A percentile compares a stretch with the other conserved stretches of the same genome.
Evolutionary conservation across 139 green algal genomes (phyloP).

Genomic region (Zygnema circumcarinatum): DNA sequence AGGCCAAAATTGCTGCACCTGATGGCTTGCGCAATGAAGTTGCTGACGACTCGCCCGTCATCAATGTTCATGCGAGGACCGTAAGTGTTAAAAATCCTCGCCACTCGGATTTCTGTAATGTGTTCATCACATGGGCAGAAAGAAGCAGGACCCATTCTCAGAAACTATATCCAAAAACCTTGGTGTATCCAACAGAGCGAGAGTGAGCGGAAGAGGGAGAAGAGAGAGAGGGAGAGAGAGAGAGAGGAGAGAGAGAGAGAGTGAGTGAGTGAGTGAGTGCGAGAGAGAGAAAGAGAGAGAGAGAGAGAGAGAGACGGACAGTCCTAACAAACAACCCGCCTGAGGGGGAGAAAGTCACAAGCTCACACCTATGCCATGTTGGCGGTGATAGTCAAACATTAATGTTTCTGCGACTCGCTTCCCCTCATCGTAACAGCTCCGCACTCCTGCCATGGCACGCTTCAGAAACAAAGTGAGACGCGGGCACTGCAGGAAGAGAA

Average conservation of each 20-base stretch:
- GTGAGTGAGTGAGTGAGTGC: not conserved
- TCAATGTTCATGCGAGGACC: slow-evolving; percentile 97
- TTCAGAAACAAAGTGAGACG: not conserved
- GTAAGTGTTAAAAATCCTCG: slow-evolving; percentile 99
- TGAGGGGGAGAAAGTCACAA: no score
- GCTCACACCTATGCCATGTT: slow-evolving; percentile 55
- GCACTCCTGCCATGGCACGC: slow-evolving; percentile 77
- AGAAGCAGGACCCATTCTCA: no score
- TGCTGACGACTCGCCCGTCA: slow-evolving; percentile 96
- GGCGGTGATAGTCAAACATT: slow-evolving; percentile 92
- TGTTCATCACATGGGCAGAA: not conserved
- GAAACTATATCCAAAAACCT: no score
- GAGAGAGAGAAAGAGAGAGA: not conserved
- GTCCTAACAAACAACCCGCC: no score
- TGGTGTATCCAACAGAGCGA: no score
- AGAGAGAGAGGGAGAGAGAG: not conserved
- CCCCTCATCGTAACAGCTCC: slow-evolving; percentile 98
- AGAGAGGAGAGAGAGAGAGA: no score
- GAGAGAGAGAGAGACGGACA: not conserved
- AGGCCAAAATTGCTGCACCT: no score
- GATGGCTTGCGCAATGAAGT: slow-evolving; percentile 95
- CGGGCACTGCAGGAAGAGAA: no score
- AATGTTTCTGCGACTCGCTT: slow-evolving; percentile 97
- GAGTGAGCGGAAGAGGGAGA: no score
- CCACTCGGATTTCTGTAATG: slow-evolving; percentile 82